Percentiles rank a stretch among this genome's conserved stretches.
phyloP scores from a whole-genome alignment of 305 asterid species.

The Rubia tinctorum region DNA sequence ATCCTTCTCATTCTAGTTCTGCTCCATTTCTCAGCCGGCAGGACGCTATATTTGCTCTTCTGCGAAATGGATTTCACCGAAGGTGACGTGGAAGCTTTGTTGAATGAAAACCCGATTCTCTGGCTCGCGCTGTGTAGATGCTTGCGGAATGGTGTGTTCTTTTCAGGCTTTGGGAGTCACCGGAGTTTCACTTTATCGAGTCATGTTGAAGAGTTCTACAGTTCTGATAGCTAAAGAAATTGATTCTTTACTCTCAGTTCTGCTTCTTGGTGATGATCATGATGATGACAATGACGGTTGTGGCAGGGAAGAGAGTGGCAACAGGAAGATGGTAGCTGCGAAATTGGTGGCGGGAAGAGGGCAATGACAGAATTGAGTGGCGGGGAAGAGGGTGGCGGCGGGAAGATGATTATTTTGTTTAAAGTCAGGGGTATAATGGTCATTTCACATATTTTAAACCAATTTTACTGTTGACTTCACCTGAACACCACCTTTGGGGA shows the following conservation, averaged over 20 bases:
- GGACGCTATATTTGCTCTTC: conserved; percentile 45
- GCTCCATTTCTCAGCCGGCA: conserved; percentile 33
- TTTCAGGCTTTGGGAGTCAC: conserved; percentile 53
- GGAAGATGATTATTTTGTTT: too few relatives aligned
- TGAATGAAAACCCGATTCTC: too few relatives aligned
- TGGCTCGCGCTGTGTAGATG: conserved; percentile 35
- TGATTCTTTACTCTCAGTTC: conserved; percentile 31
- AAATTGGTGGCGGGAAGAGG: too few relatives aligned
- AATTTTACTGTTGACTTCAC: too few relatives aligned
- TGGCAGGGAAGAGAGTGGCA: too few relatives aligned
- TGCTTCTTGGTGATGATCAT: conserved; percentile 30
- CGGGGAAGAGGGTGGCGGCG: too few relatives aligned
- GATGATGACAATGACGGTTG: too few relatives aligned
- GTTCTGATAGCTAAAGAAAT: conserved; percentile 56
- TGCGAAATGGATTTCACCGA: conserved; percentile 62
- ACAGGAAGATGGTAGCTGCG: too few relatives aligned
- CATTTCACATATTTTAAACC: too few relatives aligned
- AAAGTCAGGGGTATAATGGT: too few relatives aligned
- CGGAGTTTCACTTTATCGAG: conserved; percentile 44
- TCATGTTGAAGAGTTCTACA: conserved; percentile 52
- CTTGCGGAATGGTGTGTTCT: conserved; percentile 42
- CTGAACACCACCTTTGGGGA: too few relatives aligned
- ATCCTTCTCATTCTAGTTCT: neutral
- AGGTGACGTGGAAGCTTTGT: conserved; percentile 50
- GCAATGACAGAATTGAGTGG: too few relatives aligned